Evolutionary conservation across 495 filamentous ascomycete species (phyloP).

Genomic region (Xylona heveae): DNA sequence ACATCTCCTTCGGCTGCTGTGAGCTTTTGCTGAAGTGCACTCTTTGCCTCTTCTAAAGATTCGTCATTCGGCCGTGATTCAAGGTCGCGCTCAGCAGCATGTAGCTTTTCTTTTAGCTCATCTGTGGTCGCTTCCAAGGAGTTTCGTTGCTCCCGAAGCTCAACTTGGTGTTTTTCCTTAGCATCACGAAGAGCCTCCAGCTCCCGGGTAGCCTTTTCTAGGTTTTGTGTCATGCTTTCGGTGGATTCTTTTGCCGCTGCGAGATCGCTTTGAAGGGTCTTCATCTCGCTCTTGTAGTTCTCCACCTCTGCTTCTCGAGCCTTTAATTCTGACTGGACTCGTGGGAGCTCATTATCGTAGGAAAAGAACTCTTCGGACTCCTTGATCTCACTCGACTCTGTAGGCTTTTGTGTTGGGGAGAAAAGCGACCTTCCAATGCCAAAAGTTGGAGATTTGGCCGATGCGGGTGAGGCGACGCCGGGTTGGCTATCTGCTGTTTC

Average conservation of each 20-base stretch:
- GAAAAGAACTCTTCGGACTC: conserved; percentile 69
- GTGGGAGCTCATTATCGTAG: conserved; percentile 55
- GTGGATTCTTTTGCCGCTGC: conserved; percentile 40
- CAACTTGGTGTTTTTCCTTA: conserved; percentile 28
- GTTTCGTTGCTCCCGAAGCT: conserved; percentile 14
- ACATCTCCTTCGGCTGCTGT: too few species aligned
- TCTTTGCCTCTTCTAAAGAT: too few species aligned
- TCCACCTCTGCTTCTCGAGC: conserved; percentile 42
- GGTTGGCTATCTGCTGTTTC: conserved; percentile 1
- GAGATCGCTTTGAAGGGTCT: conserved; percentile 28
- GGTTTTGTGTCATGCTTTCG: conserved; percentile 36
- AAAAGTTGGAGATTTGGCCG: too few species aligned
- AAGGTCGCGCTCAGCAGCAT: conserved; percentile 16
- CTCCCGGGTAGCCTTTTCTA: conserved; percentile 38
- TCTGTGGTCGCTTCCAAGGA: conserved; percentile 5
- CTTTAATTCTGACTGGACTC: conserved; percentile 37
- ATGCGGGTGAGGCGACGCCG: conserved; percentile 11
- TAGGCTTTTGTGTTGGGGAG: conserved; percentile 23
- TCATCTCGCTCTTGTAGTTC: conserved; percentile 38
- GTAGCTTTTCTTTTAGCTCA: conserved; percentile 20
- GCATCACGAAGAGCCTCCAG: conserved; percentile 33
- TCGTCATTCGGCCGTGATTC: too few species aligned
- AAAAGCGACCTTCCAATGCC: conserved; percentile 12
- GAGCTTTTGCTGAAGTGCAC: conserved; percentile 23
- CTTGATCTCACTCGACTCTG: conserved; percentile 19